Base-by-base conservation (phyloP, 208 protist genomes). In the Leishmania tropica region DNA sequence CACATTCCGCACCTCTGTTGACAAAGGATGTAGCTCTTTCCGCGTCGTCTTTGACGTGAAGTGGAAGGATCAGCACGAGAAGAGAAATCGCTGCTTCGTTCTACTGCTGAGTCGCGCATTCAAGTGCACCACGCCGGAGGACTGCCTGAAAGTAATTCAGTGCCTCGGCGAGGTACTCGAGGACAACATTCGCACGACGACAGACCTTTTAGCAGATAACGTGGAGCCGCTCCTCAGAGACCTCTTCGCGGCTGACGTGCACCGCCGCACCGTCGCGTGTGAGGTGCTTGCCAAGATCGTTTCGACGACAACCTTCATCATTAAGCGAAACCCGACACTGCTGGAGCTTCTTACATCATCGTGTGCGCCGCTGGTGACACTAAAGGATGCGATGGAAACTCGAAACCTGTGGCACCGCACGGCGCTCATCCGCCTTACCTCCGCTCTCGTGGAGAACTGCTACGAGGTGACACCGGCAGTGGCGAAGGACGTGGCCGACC, bases 41-140 rank as follows among this genome's bases (percentile, higher is more conserved):
- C 85, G 88, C 35, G 93, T 96, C 13, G 88, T 95, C 11, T 96
- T 96, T 81, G 94, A 97, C 75, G 76, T 96, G 24, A 85, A 91
- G 7, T 91, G 92, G 87, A 89, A 88, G 53, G 93, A 97, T 75
- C 90, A 90, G 77, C 93, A 97, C 65, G 93, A 96, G 45, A 94
- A 93, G 83, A 90, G 94, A 19, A 88, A 64, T 31, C 87, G 90
- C 21, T 95, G 90, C 78, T 83, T 97, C 45, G 70, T 72, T 17
- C 72, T 96, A 51, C 84, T 97, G 37, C 84, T 96, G 47, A 64
- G 72, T 56, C 90, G 92, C 45, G 94, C 92, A 19, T 83, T 92
- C 40, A 85, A 85, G 31, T 87, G 81, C 64, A 90, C 81, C 24
- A 80, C 73, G 1, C 84, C 81, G 58, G 84, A 89, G 62, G 88